A percentile compares a stretch with the other conserved stretches of the same genome.
phyloP scores from a whole-genome alignment of 1,139 yeast genomes.

The Geotrichum candidum region DNA sequence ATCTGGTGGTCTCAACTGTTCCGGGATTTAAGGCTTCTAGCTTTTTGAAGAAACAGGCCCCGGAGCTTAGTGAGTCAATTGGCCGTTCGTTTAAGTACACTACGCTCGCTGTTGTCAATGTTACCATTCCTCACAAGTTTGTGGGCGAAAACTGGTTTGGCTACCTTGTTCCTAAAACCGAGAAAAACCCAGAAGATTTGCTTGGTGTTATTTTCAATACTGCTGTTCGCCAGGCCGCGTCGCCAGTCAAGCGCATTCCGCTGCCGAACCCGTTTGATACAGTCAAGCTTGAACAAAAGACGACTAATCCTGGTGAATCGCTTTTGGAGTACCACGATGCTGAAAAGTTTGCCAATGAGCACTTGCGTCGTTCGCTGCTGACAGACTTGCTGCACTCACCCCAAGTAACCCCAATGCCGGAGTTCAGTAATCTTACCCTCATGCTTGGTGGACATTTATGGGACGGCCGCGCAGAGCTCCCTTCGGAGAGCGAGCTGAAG shows the following conservation, averaged over 20 bases:
- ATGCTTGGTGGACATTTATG: slow-evolving; percentile 86
- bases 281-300: slow-evolving; percentile 11
- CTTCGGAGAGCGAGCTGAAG: slow-evolving; percentile 43
- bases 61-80: slow-evolving; percentile 19
- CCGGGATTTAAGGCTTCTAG: slow-evolving; percentile 26
- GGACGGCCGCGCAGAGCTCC: slow-evolving; percentile 37
- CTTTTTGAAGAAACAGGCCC: slow-evolving; percentile 15
- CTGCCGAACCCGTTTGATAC: slow-evolving; percentile 15
- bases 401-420: slow-evolving; percentile 5
- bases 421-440: slow-evolving; percentile 66
- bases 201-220: slow-evolving; percentile 91
- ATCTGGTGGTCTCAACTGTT: slow-evolving; percentile 30
- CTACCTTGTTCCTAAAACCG: slow-evolving; percentile 64
- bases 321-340: slow-evolving; percentile 15
- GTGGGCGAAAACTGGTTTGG: slow-evolving; percentile 64
- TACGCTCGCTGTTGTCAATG: slow-evolving; percentile 36
- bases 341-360: slow-evolving; percentile 12
- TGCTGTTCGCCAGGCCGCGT: slow-evolving; percentile 42
- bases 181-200: slow-evolving; percentile 52
- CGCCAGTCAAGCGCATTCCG: slow-evolving; percentile 17
- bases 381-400: slow-evolving; percentile 9
- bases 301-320: slow-evolving; percentile 12
- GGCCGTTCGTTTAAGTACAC: slow-evolving; percentile 26
- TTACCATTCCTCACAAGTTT: slow-evolving; percentile 28
- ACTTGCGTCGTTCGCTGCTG: slow-evolving; percentile 8